A percentile compares a stretch with the other conserved stretches of the same genome.
phyloP scores from a whole-genome alignment of 768 basidiomycete species.

The Asterophora parasitica region DNA sequence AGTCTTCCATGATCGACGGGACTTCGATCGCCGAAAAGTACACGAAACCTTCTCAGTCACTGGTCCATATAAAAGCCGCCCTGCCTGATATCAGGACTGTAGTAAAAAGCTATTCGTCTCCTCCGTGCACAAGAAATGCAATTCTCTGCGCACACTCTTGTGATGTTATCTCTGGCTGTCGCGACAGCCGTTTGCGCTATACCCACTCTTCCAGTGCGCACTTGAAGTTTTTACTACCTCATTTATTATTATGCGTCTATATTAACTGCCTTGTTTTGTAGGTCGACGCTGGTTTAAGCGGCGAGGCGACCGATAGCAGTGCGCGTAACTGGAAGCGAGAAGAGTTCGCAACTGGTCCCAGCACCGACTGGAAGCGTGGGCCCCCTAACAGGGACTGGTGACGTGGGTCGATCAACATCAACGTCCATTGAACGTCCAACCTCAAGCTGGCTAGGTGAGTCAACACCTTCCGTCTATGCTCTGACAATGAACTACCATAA shows the following conservation, averaged over 20 bases:
- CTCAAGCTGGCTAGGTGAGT: no score
- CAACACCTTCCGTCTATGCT: no score
- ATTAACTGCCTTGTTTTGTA: neutral
- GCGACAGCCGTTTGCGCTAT: slow-evolving; percentile 29
- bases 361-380: slow-evolving; percentile 14
- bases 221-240: no score
- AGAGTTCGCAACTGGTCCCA: neutral
- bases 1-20: neutral
- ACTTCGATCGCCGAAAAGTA: neutral
- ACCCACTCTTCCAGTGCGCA: slow-evolving; percentile 19
- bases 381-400: neutral
- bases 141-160: slow-evolving; percentile 29
- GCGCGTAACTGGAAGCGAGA: no score
- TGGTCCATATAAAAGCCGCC: slow-evolving; percentile 33
- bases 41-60: slow-evolving; percentile 28
- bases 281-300: neutral
- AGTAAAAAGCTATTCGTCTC: slow-evolving; percentile 19
- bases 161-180: slow-evolving; percentile 29
- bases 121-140: slow-evolving; percentile 29
- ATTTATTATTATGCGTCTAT: no score
- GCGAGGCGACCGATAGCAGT: neutral
- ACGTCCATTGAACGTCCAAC: no score
- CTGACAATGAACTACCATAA: no score
- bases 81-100: slow-evolving; percentile 13
- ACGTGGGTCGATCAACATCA: no score